Evolutionary conservation across 169 alveolate species (phyloP).

Genomic region (Cyclospora cayetanensis): DNA sequence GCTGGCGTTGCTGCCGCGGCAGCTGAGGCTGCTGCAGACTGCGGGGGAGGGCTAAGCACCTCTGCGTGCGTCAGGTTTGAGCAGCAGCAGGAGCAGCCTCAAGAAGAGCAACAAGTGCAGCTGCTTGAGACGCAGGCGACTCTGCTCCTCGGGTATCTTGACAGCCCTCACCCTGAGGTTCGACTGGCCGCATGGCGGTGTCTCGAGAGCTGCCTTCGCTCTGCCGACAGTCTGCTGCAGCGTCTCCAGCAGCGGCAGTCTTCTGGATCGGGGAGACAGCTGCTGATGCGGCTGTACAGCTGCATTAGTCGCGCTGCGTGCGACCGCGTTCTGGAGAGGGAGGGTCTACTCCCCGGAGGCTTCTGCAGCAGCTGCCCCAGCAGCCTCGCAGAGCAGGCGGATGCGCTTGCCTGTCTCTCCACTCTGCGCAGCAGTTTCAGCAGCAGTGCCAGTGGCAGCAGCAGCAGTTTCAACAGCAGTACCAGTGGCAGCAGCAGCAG

Average conservation of each 20-base stretch:
- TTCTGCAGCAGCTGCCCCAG: constrained; percentile 7
- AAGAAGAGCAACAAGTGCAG: background rate
- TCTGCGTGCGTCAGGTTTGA: background rate
- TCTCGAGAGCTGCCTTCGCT: constrained; percentile 4
- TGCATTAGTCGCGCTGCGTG: too few relatives aligned
- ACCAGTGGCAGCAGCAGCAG: constrained; percentile 40
- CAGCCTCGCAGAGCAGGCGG: background rate
- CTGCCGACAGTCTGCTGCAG: constrained; percentile 11
- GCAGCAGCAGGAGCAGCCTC: background rate
- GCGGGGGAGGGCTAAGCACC: background rate
- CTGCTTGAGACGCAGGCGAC: constrained; percentile 38
- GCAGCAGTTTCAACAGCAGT: constrained; percentile 25
- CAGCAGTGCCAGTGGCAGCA: background rate
- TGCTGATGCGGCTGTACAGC: too few relatives aligned
- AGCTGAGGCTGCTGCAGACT: constrained; percentile 52
- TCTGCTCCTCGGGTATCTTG: background rate
- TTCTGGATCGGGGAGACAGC: background rate
- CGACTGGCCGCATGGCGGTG: constrained; percentile 63
- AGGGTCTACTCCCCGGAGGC: background rate
- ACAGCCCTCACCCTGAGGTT: background rate
- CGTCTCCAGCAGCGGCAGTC: constrained; percentile 19
- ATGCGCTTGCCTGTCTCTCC: constrained; percentile 21
- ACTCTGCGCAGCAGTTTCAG: background rate
- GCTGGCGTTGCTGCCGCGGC: constrained; percentile 62
- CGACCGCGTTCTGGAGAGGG: too few relatives aligned